Conservation (phyloP, 768 basidiomycete genomes). For the Pleurotus sapidus region DNA sequence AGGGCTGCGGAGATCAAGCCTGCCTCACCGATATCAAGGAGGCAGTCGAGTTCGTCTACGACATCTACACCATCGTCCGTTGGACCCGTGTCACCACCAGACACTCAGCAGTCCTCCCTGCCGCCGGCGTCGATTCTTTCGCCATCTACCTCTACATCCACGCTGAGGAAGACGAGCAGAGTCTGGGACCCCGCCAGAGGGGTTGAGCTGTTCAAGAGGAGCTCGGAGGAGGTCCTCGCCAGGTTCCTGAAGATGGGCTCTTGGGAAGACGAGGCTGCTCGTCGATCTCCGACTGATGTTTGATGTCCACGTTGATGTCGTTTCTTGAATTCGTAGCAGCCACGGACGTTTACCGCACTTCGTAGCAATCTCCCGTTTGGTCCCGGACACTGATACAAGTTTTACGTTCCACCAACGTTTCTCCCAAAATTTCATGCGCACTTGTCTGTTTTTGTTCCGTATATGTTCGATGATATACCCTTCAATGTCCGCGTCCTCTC, state of each 20-base stretch:
- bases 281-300: neutral
- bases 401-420: neutral
- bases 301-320: neutral
- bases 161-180: slow-evolving; percentile 48
- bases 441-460: neutral
- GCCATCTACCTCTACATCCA: slow-evolving; percentile 41
- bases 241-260: slow-evolving; percentile 80
- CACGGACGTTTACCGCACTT: neutral
- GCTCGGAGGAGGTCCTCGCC: slow-evolving; percentile 84
- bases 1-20: neutral
- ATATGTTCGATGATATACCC: slow-evolving; percentile 1
- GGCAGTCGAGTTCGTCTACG: slow-evolving; percentile 1
- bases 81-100: slow-evolving; percentile 50
- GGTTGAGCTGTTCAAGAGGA: slow-evolving; percentile 82
- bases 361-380: neutral
- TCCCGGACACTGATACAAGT: neutral
- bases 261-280: slow-evolving; percentile 51
- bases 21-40: neutral
- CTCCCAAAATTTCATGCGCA: neutral
- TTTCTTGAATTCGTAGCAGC: neutral
- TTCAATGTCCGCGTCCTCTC: neutral
- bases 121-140: slow-evolving; percentile 46
- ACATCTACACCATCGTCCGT: slow-evolving; percentile 13
- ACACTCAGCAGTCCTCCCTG: slow-evolving; percentile 41
- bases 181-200: slow-evolving; percentile 87